Evolutionary conservation across 805 yeast genomes (phyloP).

Genomic region (Candida coquimbonensis): DNA sequence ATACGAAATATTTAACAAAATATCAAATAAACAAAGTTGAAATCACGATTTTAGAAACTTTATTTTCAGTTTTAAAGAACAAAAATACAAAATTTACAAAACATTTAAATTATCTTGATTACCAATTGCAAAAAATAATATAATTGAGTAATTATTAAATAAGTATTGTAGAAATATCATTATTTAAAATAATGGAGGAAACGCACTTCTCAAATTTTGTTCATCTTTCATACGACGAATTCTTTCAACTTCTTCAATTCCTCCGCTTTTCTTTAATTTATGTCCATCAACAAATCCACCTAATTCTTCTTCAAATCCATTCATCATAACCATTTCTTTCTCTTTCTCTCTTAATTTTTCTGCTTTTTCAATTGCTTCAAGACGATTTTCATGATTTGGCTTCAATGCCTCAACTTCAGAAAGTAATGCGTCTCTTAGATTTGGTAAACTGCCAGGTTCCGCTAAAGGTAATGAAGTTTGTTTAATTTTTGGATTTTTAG

Average conservation of each 20-base stretch:
- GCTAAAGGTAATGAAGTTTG: slow-evolving; percentile 37
- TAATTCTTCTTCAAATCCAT: slow-evolving; percentile 78
- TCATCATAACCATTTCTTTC: slow-evolving; percentile 44
- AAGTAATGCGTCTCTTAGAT: slow-evolving; percentile 69
- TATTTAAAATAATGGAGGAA: slow-evolving; percentile 25
- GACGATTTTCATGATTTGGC: slow-evolving; percentile 79
- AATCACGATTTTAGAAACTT: slow-evolving; percentile 3
- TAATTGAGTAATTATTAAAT: too few relatives aligned
- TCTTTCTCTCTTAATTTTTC: slow-evolving; percentile 75
- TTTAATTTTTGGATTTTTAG: slow-evolving; percentile 45
- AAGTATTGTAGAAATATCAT: neutral
- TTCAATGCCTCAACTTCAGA: slow-evolving; percentile 69
- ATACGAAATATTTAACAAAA: neutral
- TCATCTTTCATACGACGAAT: slow-evolving; percentile 59
- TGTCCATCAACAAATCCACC: slow-evolving; percentile 77
- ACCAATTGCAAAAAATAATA: neutral
- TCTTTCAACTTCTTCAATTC: slow-evolving; percentile 80
- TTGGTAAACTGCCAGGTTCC: slow-evolving; percentile 56
- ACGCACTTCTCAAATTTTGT: slow-evolving; percentile 53
- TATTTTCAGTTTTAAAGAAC: slow-evolving; percentile 7
- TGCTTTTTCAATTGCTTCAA: slow-evolving; percentile 85
- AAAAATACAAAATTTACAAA: slow-evolving; percentile 11
- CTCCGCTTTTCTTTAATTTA: slow-evolving; percentile 77
- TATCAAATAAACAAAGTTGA: neutral
- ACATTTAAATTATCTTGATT: neutral